Conservation (phyloP, 805 yeast species). For the Suhomyces sp. region DNA sequence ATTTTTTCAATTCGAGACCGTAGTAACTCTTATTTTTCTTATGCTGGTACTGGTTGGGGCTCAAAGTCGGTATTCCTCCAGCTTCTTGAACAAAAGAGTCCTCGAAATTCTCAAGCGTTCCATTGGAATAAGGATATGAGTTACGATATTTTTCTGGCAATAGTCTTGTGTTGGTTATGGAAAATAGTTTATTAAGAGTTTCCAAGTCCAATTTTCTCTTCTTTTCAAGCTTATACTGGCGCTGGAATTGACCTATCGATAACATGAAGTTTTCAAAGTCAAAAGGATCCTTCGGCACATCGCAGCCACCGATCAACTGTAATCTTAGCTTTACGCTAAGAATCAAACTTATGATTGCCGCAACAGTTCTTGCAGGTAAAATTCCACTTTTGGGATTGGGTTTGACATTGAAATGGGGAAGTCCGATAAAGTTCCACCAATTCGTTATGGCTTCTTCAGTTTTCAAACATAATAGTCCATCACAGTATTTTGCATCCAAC, state of each 20-base stretch:
- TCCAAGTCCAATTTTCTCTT: constrained; percentile 54
- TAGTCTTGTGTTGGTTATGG: constrained; percentile 32
- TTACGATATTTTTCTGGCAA: constrained; percentile 20
- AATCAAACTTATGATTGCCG: constrained; percentile 77
- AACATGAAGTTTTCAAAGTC: constrained; percentile 67
- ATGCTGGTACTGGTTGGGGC: not conserved
- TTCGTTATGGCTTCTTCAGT: constrained; percentile 67
- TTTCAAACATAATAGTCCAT: constrained; percentile 77
- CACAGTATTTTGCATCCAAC: constrained; percentile 65
- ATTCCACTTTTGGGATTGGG: constrained; percentile 51
- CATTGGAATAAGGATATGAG: not conserved
- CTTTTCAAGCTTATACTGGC: constrained; percentile 52
- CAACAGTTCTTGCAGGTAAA: constrained; percentile 64
- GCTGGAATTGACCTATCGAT: constrained; percentile 76
- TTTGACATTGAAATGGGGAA: constrained; percentile 40
- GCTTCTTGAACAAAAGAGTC: not conserved
- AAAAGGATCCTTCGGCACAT: constrained; percentile 79
- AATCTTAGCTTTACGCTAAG: constrained; percentile 67
- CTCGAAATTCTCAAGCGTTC: not conserved
- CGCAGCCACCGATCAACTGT: constrained; percentile 33
- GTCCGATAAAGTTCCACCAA: constrained; percentile 85
- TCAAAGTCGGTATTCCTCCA: not conserved
- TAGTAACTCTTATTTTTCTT: constrained; percentile 30
- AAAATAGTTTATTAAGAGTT: constrained; percentile 43
- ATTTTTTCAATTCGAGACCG: constrained; percentile 44